A percentile compares a stretch with the other conserved stretches of the same genome.
These are phyloP conservation scores for Cladophialophora exuberans DNA, from an alignment of 2,329 filamentous ascomycete species.

Conservation along the genomic window DNA sequence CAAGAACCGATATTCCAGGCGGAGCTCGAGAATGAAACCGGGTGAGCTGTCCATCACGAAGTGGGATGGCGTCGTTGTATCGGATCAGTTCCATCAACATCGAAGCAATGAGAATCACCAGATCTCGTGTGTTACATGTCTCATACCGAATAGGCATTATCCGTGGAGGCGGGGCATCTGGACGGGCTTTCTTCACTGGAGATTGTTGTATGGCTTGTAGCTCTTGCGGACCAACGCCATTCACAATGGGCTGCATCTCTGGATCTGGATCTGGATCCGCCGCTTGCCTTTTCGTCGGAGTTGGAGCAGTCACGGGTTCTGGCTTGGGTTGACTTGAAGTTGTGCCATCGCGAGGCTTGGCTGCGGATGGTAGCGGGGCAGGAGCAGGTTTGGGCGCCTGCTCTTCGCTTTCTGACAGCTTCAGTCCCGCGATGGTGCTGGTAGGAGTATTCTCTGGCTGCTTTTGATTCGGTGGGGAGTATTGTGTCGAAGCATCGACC, in stretches of 20 bases:
- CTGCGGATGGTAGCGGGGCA: not conserved
- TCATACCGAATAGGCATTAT: constrained; percentile 73
- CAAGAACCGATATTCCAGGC: constrained; percentile 89
- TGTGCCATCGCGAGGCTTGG: constrained; percentile 5
- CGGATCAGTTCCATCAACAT: constrained; percentile 96
- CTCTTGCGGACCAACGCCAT: constrained; percentile 7
- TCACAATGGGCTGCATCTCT: not conserved
- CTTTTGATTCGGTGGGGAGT: constrained; percentile 42
- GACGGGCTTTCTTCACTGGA: constrained; percentile 49
- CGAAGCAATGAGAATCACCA: constrained; percentile 87
- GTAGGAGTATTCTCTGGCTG: constrained; percentile 39
- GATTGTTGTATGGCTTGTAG: constrained; percentile 10
- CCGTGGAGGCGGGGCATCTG: constrained; percentile 53
- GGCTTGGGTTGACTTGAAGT: not conserved
- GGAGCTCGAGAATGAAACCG: constrained; percentile 90
- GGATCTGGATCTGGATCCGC: constrained; percentile 15
- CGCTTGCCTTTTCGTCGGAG: constrained; percentile 24
- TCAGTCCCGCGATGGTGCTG: constrained; percentile 37
- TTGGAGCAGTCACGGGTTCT: not conserved
- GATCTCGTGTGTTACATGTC: constrained; percentile 76
- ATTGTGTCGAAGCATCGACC: constrained; percentile 58
- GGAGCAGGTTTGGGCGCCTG: not conserved
- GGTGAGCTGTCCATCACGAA: constrained; percentile 83
- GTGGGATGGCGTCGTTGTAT: constrained; percentile 85
- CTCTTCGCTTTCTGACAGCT: constrained; percentile 24